Evolutionary conservation across 2,329 filamentous ascomycete genomes (phyloP), one percentile per base, ranked within the genome.

Genomic region (Elsinoe australis): DNA sequence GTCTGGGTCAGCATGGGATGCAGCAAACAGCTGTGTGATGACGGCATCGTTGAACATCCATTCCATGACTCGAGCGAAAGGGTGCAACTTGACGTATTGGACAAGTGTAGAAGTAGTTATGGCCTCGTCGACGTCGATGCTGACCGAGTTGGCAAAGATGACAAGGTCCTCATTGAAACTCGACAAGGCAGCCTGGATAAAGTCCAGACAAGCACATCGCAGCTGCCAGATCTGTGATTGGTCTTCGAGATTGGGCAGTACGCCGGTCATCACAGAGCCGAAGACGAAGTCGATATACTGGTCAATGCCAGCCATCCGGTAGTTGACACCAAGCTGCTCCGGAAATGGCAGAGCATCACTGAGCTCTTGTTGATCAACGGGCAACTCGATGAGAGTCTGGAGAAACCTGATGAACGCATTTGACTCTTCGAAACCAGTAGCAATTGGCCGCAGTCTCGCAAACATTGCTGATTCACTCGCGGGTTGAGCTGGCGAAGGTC

Each of bases 21-120:
- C 79, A 49, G 79, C 75, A 64, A 95, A 90, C 1, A 98, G 68
- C 10, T 83, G 79, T 54, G 78, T 78, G 58, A 94, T 79, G 17
- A 95, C 86, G 54, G 84, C 87, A 59, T 94, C 87, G 61, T 94
- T 95, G 66, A 94, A 95, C 67, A 98, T 79, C 88, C 92, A 96
- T 61, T 98, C 92, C 85, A 96, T 95, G 12, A 94, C 83, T 51
- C 94, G 80, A 2, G 86, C 82, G 60, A 96, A 98, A 0, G 94
- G 90, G 67, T 98, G 94, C 47, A 95, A 76, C 18, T 81, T 79
- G 51, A 92, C 80, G 61, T 98, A 99, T 4, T 78, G 76, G 42
- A 81, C 79, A 3, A 96, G 71, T 49, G 85, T 85, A 2, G 82
- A 83, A 3, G 86, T 76, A 33, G 76, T 76, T 54, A 94, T 86